Conservation (phyloP, 2,329 filamentous ascomycete species). For the Fusarium sp. region DNA sequence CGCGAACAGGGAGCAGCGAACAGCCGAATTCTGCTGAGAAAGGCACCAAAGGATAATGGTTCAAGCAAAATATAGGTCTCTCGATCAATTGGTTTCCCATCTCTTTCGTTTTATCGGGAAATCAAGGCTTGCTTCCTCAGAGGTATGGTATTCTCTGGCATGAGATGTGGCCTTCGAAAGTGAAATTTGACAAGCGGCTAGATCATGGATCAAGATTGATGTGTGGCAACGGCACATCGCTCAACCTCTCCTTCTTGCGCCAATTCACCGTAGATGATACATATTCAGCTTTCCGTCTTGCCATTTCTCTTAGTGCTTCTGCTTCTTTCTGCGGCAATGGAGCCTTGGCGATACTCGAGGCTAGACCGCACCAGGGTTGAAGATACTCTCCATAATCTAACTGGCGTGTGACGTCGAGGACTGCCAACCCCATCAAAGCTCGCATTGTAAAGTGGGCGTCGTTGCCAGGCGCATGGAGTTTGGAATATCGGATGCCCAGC, state of each 20-base stretch:
- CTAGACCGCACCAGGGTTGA: slow-evolving; percentile 15
- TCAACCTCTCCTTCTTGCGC: background rate
- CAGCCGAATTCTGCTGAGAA: background rate
- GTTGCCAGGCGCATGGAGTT: slow-evolving; percentile 43
- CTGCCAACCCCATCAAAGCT: slow-evolving; percentile 55
- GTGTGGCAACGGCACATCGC: background rate
- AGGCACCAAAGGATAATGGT: background rate
- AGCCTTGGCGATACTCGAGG: slow-evolving; percentile 18
- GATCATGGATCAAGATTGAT: background rate
- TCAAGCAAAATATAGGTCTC: background rate
- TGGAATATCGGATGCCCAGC: background rate
- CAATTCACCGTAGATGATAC: background rate
- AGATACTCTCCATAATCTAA: background rate
- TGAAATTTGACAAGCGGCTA: background rate
- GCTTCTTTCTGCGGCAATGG: background rate
- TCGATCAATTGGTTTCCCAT: background rate
- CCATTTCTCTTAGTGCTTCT: background rate
- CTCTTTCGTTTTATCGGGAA: background rate
- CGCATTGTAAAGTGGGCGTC: slow-evolving; percentile 51
- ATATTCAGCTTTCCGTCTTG: background rate
- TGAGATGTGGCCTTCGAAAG: background rate
- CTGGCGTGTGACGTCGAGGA: slow-evolving; percentile 50
- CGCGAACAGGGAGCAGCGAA: background rate
- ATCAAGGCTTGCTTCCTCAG: background rate
- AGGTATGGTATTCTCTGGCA: background rate